Base-by-base conservation (phyloP, 2,329 filamentous ascomycete species). In the Xylogone sp. region DNA sequence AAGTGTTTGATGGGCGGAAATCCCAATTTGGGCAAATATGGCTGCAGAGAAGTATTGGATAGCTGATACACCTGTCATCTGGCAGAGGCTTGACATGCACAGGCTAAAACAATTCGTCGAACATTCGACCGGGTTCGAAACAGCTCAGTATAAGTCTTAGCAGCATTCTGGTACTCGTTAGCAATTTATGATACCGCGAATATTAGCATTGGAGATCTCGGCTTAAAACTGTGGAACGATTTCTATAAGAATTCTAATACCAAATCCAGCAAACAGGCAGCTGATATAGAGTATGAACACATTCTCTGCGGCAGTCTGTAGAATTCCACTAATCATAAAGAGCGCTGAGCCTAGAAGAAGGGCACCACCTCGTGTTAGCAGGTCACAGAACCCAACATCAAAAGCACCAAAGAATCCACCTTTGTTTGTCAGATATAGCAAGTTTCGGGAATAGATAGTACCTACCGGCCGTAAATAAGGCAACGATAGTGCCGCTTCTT, bases 1-100 rank as follows among this genome's bases (percentile, higher is more conserved):
- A 43, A 90, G 77, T 0, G 87, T 83, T 29, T 87, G 76, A 49
- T 81, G 73, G 24, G 78, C 77, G 0, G 70, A 66, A 57, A 90
- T 90, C 24, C 87, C 87, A 59, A 89, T 88, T 64, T 88, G 79
- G 1, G 68, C 70, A 68, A 87, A 90, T 58, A 89, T 88, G 2
- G 63, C 68, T 18, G 86, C 79, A 0, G 82, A 84, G 68, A 86
- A 90, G 68, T 90, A 91, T 64, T 91, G 87, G 57, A 90, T 90
- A 1, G 84, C 84, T 1, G 77, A 81, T 0, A 87, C 84, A 57
- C 87, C 88, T 0, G 87, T 91, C 84, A 92, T 89, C 65, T 91
- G 88, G 85, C 75, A 0, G 81, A 82, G 0, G 83, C 87, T 65
- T 91, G 88, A 1, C 90, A 71, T 1, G 86, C 76, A 59, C 79